phyloP scores from a whole-genome alignment of 805 yeast genomes.

The Wickerhamiella brachini region DNA sequence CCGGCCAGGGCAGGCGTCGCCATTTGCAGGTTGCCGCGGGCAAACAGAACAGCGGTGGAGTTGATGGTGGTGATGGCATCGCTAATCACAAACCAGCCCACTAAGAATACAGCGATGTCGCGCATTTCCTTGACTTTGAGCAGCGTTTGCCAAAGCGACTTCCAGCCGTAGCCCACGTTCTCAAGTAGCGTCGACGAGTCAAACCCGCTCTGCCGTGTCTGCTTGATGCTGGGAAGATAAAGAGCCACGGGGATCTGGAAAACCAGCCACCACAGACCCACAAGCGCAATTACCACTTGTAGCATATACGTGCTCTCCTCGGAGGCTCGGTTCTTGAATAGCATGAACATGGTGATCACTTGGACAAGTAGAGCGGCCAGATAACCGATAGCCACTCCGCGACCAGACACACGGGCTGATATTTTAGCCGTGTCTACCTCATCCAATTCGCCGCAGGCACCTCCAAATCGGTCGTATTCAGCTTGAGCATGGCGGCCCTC shows the following conservation, averaged over 20 bases:
- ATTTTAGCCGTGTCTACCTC: conserved; percentile 17
- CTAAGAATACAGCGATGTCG: conserved; percentile 51
- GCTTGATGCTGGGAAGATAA: conserved; percentile 28
- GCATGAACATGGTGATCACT: conserved; percentile 38
- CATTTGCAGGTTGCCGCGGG: conserved; percentile 59
- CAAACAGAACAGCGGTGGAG: conserved; percentile 65
- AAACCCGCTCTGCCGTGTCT: not conserved
- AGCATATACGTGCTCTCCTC: conserved; percentile 27
- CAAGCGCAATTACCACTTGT: conserved; percentile 44
- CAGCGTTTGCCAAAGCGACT: conserved; percentile 39
- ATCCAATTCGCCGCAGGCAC: conserved; percentile 8
- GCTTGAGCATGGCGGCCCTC: conserved; percentile 8
- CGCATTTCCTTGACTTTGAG: conserved; percentile 43
- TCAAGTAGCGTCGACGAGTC: conserved; percentile 1
- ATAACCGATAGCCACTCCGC: conserved; percentile 62
- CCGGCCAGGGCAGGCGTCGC: conserved; percentile 48
- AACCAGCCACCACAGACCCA: conserved; percentile 66
- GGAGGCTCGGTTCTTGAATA: conserved; percentile 29
- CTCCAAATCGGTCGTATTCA: conserved; percentile 12
- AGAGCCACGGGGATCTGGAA: conserved; percentile 51
- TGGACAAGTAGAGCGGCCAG: conserved; percentile 57
- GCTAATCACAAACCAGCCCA: conserved; percentile 66
- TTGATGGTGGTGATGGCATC: conserved; percentile 69
- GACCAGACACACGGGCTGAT: conserved; percentile 36
- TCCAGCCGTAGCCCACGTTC: conserved; percentile 49